These are phyloP conservation scores for Trichomonas gallinae DNA, from an alignment of 208 protist species.

Conservation along the genomic window DNA sequence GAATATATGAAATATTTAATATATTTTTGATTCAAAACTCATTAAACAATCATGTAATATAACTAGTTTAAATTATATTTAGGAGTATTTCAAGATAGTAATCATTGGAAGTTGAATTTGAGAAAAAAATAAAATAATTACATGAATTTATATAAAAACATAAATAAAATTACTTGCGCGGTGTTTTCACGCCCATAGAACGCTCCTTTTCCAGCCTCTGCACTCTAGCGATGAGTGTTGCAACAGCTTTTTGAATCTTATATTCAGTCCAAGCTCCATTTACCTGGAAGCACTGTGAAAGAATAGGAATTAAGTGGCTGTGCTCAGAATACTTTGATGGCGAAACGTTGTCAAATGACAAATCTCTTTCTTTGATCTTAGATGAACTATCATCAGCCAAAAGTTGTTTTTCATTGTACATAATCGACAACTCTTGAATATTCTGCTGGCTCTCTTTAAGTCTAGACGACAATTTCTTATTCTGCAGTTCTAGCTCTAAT, in stretches of 20 bases:
- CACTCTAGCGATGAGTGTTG: neutral
- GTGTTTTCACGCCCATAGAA: neutral
- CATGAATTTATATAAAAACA: too few relatives aligned
- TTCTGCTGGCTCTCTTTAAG: neutral
- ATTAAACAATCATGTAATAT: too few relatives aligned
- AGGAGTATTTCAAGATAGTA: too few relatives aligned
- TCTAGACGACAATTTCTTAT: neutral
- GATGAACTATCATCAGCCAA: too few relatives aligned
- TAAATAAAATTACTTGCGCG: neutral
- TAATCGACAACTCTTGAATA: neutral
- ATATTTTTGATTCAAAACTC: too few relatives aligned
- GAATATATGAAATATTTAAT: too few relatives aligned
- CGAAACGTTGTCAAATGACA: neutral
- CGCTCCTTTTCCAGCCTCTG: neutral
- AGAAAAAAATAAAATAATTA: too few relatives aligned
- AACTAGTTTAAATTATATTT: too few relatives aligned
- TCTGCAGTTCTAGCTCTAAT: neutral
- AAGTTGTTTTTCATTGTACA: neutral
- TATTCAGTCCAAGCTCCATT: neutral
- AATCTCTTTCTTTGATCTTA: neutral
- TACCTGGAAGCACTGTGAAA: neutral
- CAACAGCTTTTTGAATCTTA: neutral
- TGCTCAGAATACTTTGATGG: neutral
- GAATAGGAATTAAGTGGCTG: neutral
- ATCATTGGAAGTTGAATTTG: too few relatives aligned